Percentiles rank a stretch among this genome's conserved stretches.
Evolutionary conservation across 257 asterid species (phyloP).

Genomic region (Leptodermis oblonga): DNA sequence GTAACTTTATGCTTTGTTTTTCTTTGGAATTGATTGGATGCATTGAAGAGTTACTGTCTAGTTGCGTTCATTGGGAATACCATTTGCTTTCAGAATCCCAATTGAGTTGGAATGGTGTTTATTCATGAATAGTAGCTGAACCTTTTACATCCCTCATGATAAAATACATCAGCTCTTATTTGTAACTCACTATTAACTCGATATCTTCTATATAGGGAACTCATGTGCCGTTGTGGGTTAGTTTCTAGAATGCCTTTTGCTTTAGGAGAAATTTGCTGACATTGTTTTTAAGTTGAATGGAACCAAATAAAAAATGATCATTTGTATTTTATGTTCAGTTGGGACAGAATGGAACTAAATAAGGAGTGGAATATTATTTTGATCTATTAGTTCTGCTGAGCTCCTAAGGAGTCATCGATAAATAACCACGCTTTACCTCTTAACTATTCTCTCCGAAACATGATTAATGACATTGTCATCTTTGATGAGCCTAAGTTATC

Average conservation of each 20-base stretch:
- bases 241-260: neutral
- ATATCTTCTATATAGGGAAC: neutral
- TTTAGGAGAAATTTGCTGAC: neutral
- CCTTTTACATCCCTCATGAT: neutral
- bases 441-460: neutral
- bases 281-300: neutral
- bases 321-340: neutral
- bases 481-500: neutral
- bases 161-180: neutral
- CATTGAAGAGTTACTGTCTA: neutral
- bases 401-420: neutral
- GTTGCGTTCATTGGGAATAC: neutral
- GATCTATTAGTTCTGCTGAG: neutral
- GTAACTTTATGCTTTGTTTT: conserved; percentile 15
- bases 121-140: neutral
- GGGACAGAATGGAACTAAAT: neutral
- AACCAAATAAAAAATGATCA: neutral
- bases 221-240: neutral
- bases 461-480: neutral
- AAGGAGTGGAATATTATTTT: neutral
- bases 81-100: neutral
- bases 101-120: neutral
- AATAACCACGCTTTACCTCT: neutral
- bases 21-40: conserved; percentile 40
- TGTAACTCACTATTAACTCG: neutral